Evolutionary conservation across 345 rosid genomes (phyloP).

Genomic region (Rhodamnia argentea): DNA sequence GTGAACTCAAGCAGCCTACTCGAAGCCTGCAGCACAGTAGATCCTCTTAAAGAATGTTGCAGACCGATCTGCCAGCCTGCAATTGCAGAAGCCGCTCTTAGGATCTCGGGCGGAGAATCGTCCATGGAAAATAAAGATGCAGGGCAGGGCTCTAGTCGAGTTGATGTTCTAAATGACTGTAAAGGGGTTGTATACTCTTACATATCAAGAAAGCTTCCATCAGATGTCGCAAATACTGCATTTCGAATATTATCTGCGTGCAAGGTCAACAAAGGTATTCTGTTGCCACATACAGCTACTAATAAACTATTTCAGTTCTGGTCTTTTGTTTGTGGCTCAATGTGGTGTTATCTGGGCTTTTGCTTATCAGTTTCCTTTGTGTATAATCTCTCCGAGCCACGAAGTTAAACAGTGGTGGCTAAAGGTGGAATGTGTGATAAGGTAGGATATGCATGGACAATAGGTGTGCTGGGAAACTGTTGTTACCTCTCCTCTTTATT

Average conservation of each 20-base stretch:
- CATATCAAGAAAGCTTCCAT: conserved; percentile 61
- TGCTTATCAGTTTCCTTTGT: not conserved
- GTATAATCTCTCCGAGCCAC: not conserved
- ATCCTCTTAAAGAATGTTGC: conserved; percentile 91
- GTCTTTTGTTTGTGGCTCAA: not conserved
- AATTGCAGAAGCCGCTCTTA: conserved; percentile 73
- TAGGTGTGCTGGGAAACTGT: not conserved
- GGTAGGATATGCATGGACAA: not conserved
- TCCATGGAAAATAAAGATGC: conserved; percentile 31
- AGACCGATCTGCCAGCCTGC: conserved; percentile 86
- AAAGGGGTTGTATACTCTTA: conserved; percentile 79
- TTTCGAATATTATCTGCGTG: conserved; percentile 78
- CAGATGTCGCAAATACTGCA: conserved; percentile 53
- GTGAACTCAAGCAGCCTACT: conserved; percentile 74
- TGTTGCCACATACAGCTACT: not conserved
- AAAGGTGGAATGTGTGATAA: not conserved
- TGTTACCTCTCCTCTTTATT: not conserved
- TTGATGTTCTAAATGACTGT: conserved; percentile 56
- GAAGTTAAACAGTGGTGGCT: not conserved
- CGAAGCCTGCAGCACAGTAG: conserved; percentile 72
- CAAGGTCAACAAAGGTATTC: conserved; percentile 84
- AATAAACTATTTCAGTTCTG: not conserved
- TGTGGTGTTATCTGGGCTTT: not conserved
- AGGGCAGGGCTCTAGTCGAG: conserved; percentile 35
- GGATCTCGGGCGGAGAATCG: conserved; percentile 52